Conservation (phyloP, 2,329 filamentous ascomycete species). For the Microascus cirrosus region DNA sequence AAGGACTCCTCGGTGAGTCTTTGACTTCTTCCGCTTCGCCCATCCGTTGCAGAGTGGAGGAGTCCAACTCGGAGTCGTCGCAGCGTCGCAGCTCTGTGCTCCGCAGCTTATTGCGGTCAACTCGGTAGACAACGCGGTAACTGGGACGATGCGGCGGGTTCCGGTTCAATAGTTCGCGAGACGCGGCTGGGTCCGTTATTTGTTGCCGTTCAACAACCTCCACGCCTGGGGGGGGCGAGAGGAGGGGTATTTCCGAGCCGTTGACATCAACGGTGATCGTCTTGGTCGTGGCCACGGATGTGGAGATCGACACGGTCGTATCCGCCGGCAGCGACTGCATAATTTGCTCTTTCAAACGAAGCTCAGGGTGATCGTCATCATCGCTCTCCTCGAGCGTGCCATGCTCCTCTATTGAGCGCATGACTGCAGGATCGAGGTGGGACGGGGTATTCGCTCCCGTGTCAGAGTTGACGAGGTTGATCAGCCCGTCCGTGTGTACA, state of each 20-base stretch:
- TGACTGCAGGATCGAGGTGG: background rate
- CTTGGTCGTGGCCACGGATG: slow-evolving; percentile 47
- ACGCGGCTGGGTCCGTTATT: background rate
- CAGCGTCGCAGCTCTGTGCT: slow-evolving; percentile 24
- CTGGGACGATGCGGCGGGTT: slow-evolving; percentile 15
- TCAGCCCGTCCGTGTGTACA: slow-evolving; percentile 26
- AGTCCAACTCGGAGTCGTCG: slow-evolving; percentile 17
- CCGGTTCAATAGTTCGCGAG: slow-evolving; percentile 5
- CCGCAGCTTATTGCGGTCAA: slow-evolving; percentile 39
- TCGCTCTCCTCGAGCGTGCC: slow-evolving; percentile 14
- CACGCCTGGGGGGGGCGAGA: slow-evolving; percentile 45
- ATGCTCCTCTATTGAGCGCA: slow-evolving; percentile 17
- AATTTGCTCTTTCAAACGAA: slow-evolving; percentile 39
- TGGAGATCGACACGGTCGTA: slow-evolving; percentile 48
- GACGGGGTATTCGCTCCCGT: background rate
- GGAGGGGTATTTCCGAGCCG: slow-evolving; percentile 34
- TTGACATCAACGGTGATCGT: slow-evolving; percentile 54
- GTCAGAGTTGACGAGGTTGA: background rate
- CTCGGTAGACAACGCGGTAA: slow-evolving; percentile 49
- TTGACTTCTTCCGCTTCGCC: slow-evolving; percentile 11
- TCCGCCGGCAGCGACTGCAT: slow-evolving; percentile 41
- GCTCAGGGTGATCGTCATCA: slow-evolving; percentile 23
- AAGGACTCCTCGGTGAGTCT: background rate
- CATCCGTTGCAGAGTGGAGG: slow-evolving; percentile 15
- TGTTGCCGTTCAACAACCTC: slow-evolving; percentile 42